These are phyloP conservation scores for Fusarium irregulare DNA, from an alignment of 2,329 filamentous ascomycete genomes.

Conservation along the genomic window DNA sequence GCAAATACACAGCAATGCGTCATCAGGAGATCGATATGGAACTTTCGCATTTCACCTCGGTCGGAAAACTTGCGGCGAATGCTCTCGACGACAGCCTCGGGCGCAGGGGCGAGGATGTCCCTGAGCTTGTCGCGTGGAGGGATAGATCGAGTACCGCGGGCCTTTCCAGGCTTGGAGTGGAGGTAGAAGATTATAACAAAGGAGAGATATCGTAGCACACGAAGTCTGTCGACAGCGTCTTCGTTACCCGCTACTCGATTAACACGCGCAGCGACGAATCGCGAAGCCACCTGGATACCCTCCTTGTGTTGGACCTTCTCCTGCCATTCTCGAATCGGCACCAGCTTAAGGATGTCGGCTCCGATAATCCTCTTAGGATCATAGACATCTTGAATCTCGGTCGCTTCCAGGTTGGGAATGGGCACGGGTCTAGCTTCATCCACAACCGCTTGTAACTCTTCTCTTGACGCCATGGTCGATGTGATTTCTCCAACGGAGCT, in stretches of 20 bases:
- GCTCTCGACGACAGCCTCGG: constrained; percentile 71
- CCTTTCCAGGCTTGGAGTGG: constrained; percentile 58
- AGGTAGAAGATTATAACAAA: constrained; percentile 67
- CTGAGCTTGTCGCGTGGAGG: constrained; percentile 72
- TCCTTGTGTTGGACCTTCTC: constrained; percentile 70
- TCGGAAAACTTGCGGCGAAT: constrained; percentile 77
- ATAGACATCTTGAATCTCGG: constrained; percentile 79
- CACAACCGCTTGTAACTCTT: constrained; percentile 72
- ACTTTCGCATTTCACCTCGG: constrained; percentile 73
- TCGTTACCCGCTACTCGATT: constrained; percentile 64
- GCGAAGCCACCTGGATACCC: constrained; percentile 66
- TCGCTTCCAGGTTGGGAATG: constrained; percentile 73
- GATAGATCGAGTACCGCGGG: constrained; percentile 62
- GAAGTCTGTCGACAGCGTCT: constrained; percentile 64
- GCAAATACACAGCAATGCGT: constrained; percentile 79
- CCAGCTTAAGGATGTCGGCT: constrained; percentile 71
- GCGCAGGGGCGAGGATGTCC: constrained; percentile 66
- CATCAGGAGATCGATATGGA: constrained; percentile 76
- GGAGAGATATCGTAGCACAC: constrained; percentile 69
- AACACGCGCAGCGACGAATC: constrained; percentile 74
- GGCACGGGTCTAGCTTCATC: constrained; percentile 80
- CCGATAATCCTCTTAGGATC: constrained; percentile 74
- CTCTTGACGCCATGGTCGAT: constrained; percentile 72
- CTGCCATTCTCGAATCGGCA: constrained; percentile 81
- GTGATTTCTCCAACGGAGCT: constrained; percentile 71